Evolutionary conservation across 2,329 filamentous ascomycete genomes (phyloP), one percentile per base, ranked within the genome.

Genomic region (Xylaria sp.): DNA sequence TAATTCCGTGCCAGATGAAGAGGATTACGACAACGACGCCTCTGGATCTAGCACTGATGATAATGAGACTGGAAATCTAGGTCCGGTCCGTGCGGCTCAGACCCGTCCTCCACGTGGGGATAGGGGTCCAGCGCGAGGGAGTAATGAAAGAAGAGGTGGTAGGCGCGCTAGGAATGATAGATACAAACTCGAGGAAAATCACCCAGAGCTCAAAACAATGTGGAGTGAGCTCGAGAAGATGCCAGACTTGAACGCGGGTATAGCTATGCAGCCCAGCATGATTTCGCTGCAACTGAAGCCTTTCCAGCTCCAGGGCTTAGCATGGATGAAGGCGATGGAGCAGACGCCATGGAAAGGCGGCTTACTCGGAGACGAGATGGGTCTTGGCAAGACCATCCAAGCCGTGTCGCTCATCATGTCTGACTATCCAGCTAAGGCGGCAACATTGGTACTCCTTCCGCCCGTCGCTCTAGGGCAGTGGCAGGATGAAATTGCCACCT

Each of bases 371-470:
- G 96, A 99, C 74, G 96, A 99, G 81, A 99, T 99, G 96, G 96
- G 96, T 6, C 92, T 99, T 82, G 96, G 96, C 59, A 99, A 99
- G 83, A 99, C 96, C 0, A 98, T 99, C 59, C 96, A 99, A 80
- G 95, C 96, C 2, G 96, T 99, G 20, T 97, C 95, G 3, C 87
- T 99, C 53, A 94, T 99, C 80, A 98, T 98, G 96, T 97, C 95
- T 0, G 94, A 98, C 78, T 97, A 93, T 75, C 95, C 94, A 3
- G 92, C 90, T 26, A 92, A 91, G 73, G 83, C 91, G 63, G 95
- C 96, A 1, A 92, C 93, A 0, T 85, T 98, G 4, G 94, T 98
- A 1, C 86, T 97, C 40, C 94, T 97, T 0, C 95, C 95, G 0
- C 95, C 95, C 0, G 95, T 97, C 48, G 95, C 95, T 48, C 82